Conservation (phyloP, 1,284 basidiomycete species). For the Ganoderma resinaceum region DNA sequence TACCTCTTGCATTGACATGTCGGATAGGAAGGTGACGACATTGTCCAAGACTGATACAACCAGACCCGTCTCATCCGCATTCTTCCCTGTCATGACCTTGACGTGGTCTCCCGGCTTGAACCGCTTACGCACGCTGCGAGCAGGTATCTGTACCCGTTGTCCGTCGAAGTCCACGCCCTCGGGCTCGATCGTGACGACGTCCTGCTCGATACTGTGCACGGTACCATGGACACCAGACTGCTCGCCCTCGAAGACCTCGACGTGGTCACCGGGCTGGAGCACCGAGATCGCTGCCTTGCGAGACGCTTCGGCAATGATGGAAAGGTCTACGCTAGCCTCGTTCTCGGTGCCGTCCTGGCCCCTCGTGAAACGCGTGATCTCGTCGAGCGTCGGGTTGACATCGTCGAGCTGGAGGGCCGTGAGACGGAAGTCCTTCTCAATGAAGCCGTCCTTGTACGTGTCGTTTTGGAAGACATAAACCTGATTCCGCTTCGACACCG, state of each 20-base stretch:
- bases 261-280: conserved; percentile 96
- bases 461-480: conserved; percentile 91
- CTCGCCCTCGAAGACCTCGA: conserved; percentile 98
- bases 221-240: conserved; percentile 93
- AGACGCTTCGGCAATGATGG: conserved; percentile 88
- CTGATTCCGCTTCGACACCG: conserved; percentile 76
- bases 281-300: conserved; percentile 87
- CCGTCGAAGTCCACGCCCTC: conserved; percentile 85
- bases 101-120: conserved; percentile 99
- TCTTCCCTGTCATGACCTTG: conserved; percentile 97
- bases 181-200: conserved; percentile 87
- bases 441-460: conserved; percentile 93
- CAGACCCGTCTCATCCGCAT: conserved; percentile 94
- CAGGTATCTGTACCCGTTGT: conserved; percentile 87
- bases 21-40: conserved; percentile 96
- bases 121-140: conserved; percentile 89
- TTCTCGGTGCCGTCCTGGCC: conserved; percentile 69
- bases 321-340: conserved; percentile 75
- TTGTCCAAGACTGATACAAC: conserved; percentile 93
- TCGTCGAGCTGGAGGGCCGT: conserved; percentile 85
- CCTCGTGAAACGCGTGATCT: conserved; percentile 91
- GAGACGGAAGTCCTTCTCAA: conserved; percentile 95
- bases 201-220: conserved; percentile 89
- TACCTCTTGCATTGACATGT: conserved; percentile 94
- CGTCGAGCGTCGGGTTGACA: conserved; percentile 95